Evolutionary conservation across 306 rosid species (phyloP).

Genomic region (Pterocarpus macrocarpus): DNA sequence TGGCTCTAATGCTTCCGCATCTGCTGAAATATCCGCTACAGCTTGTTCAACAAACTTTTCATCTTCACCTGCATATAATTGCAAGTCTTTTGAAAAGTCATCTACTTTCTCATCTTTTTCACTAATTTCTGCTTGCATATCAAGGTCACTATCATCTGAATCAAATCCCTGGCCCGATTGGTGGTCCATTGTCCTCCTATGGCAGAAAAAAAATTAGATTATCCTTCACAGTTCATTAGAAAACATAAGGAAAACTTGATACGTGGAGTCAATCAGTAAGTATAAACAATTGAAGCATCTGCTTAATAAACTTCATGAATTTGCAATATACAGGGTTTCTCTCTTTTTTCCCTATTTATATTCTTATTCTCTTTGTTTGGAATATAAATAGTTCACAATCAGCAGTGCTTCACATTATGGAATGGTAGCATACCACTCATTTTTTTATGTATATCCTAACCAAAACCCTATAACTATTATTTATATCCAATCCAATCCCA

Average conservation of each 20-base stretch:
- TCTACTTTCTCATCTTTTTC: slow-evolving; percentile 48
- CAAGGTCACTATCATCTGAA: slow-evolving; percentile 69
- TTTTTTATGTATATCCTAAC: not conserved
- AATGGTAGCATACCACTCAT: not conserved
- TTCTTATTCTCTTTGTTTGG: slow-evolving; percentile 20
- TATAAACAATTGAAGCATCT: slow-evolving; percentile 23
- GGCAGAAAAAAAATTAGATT: slow-evolving; percentile 34
- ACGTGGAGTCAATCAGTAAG: slow-evolving; percentile 3
- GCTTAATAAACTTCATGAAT: slow-evolving; percentile 10
- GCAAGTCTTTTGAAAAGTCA: slow-evolving; percentile 52
- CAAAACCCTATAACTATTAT: not conserved
- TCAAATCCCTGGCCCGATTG: slow-evolving; percentile 59
- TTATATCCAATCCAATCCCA: slow-evolving; percentile 9
- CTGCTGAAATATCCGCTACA: slow-evolving; percentile 45
- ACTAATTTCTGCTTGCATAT: slow-evolving; percentile 57
- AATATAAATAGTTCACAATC: not conserved
- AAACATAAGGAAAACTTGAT: slow-evolving; percentile 17
- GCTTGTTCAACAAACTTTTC: slow-evolving; percentile 57
- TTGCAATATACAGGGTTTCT: not conserved
- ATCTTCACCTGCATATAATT: slow-evolving; percentile 56
- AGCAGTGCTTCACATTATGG: not conserved
- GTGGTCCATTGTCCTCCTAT: slow-evolving; percentile 57
- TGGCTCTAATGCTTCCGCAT: slow-evolving; percentile 62
- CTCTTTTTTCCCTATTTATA: not conserved
- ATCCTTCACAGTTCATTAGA: slow-evolving; percentile 30